Evolutionary conservation across 2,329 filamentous ascomycete species (phyloP).

Genomic region (Parastagonospora avenae): DNA sequence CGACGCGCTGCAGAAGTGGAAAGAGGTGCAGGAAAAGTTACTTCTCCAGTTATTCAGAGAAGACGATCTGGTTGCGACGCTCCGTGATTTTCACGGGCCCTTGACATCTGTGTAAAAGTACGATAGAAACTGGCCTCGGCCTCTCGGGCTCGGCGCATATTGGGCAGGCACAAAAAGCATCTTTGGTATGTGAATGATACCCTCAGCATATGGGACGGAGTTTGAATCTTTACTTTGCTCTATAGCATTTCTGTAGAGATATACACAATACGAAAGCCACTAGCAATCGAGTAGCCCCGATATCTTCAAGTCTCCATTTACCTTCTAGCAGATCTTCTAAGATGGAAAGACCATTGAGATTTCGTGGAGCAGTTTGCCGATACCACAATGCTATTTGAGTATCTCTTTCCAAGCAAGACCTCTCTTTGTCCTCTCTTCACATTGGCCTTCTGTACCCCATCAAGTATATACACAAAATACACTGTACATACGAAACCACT

Average conservation of each 20-base stretch:
- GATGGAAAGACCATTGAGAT: too few relatives aligned
- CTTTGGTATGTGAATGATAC: constrained; percentile 9
- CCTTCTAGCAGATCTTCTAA: too few relatives aligned
- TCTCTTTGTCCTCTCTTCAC: too few relatives aligned
- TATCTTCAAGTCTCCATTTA: too few relatives aligned
- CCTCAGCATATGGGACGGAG: constrained; percentile 16
- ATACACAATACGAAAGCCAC: background rate
- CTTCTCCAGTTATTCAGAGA: constrained; percentile 78
- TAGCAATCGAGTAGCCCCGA: background rate
- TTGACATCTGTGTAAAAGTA: constrained; percentile 26
- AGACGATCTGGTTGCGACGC: constrained; percentile 81
- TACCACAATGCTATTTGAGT: too few relatives aligned
- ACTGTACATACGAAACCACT: too few relatives aligned
- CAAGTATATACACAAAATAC: too few relatives aligned
- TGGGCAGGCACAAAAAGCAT: constrained; percentile 9
- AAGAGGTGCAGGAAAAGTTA: constrained; percentile 69
- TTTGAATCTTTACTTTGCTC: background rate
- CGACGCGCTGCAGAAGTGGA: constrained; percentile 68
- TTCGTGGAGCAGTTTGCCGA: too few relatives aligned
- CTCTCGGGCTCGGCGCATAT: constrained; percentile 1
- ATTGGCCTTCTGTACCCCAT: too few relatives aligned
- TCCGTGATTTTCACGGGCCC: constrained; percentile 66
- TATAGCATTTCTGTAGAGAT: background rate
- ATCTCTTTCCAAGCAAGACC: too few relatives aligned
- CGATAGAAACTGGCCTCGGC: background rate